Evolutionary conservation across 192 early-diverging fungal species (phyloP), one percentile per base, ranked within the genome.

Genomic region (Chytriomyces hyalinus): DNA sequence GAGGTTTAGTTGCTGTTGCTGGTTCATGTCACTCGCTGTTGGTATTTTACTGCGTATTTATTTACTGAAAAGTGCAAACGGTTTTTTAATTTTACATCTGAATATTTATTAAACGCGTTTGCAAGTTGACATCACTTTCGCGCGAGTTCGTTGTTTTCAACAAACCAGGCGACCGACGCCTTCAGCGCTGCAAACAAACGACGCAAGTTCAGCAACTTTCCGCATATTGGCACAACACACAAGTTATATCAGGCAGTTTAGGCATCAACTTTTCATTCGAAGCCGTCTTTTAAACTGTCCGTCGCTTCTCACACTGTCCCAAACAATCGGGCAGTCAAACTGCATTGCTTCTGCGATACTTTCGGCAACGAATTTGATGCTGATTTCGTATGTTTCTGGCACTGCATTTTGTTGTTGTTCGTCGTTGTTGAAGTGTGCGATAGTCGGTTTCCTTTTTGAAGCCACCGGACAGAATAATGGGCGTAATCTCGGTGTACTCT

Each of bases 271-370:
- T 94, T 20, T 80, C 85, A 76, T 94, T 94, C n/a, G 86, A 92
- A 44, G 93, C 93, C 48, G 93, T 94, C 88, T 94, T 80, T 94
- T 94, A 76, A 82, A 92, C 80, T 94, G 93, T 49, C 92, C 93
- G 81, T 94, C 93, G 22, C 91, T 84, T 77, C 88, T 88, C 44
- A 86, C 84, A 50, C 87, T 87, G 84, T 94, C 93, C 81, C 92
- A 94, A 67, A 84, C 66, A 44, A 76, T 86, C 28, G 86, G 81
- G 1, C 92, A 92, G 68, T 84, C 66, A 83, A 91, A 94, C 17
- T 79, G 87, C 81, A 94, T 80, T 22, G 89, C 87, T 22, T 86
- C 81, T 46, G 92, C 92, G 72, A 94, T 92, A n/a, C 84, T 79
- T 71, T 92, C 90, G 60, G 92, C 92, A 49, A 94, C 90, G 76